phyloP scores from a whole-genome alignment of 768 basidiomycete genomes.

The Xerocomellus intermedius region DNA sequence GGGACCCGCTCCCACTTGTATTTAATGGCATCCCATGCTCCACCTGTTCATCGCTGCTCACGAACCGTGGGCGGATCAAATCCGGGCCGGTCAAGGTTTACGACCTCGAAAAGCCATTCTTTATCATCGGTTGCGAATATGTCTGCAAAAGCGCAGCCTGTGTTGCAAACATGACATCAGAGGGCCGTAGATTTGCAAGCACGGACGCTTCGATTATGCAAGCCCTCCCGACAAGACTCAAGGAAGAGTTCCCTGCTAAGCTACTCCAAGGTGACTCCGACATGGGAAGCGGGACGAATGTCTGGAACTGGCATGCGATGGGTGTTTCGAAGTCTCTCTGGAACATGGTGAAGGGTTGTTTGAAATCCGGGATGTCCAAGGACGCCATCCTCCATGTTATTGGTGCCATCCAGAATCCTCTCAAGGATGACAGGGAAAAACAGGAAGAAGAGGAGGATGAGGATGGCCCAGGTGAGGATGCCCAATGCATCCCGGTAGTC shows the following conservation, averaged over 20 bases:
- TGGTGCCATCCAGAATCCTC: slow-evolving; percentile 49
- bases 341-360: slow-evolving; percentile 65
- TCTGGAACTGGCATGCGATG: slow-evolving; percentile 78
- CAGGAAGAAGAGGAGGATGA: slow-evolving; percentile 35
- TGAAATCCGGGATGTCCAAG: slow-evolving; percentile 59
- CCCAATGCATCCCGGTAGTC: slow-evolving; percentile 18
- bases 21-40: slow-evolving; percentile 83
- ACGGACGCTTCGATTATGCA: slow-evolving; percentile 72
- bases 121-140: slow-evolving; percentile 83
- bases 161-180: slow-evolving; percentile 39
- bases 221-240: slow-evolving; percentile 62
- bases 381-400: slow-evolving; percentile 62
- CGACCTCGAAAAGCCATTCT: slow-evolving; percentile 78
- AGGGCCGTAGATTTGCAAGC: slow-evolving; percentile 67
- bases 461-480: slow-evolving; percentile 33
- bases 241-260: slow-evolving; percentile 71
- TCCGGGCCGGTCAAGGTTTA: slow-evolving; percentile 76
- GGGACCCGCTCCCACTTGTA: slow-evolving; percentile 81
- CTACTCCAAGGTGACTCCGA: slow-evolving; percentile 58
- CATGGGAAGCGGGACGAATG: slow-evolving; percentile 53
- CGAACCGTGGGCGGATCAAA: slow-evolving; percentile 69
- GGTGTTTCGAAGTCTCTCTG: slow-evolving; percentile 71
- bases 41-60: slow-evolving; percentile 54
- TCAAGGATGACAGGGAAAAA: slow-evolving; percentile 36
- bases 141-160: slow-evolving; percentile 57